Evolutionary conservation across 164 flowering plant genomes (phyloP), one percentile per base, ranked within the genome.

Genomic region (Malania oleifera): DNA sequence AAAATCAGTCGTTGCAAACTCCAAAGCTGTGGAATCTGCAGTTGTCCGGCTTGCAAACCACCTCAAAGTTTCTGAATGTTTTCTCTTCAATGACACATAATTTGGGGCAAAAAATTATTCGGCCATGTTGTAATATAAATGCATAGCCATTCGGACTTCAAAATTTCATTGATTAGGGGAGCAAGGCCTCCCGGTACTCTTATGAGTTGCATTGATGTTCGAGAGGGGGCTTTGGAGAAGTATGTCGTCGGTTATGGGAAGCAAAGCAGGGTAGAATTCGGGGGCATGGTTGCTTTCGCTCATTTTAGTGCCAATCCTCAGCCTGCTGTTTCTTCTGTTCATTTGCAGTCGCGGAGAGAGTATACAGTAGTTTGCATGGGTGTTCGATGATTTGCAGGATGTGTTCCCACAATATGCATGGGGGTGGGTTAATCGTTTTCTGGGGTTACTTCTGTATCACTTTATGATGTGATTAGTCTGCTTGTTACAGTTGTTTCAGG

Each of bases 41-140:
- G 69, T 91, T 17, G 55, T 40, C 59, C 75, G 59, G 63, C 91
- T 91, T 26, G 85, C 91, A 18, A 70, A 73, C 47, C 80, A 75
- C 68, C 78, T 91, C 10, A 64, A 71, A 26, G 88, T 82, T 40
- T 56, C 76, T 13, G 69, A 73, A 55, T 70, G 60, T 61, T 87
- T 81, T 65, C 70, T 67, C 68, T 78, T 81, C 43, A 40, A 35
- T 25, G 61, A 69, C 31, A 45, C 58, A 22, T 69, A 39, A 60
- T 50, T 48, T 31, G 43, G 52, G 48, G 28, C 57, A 6, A 34
- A 37, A n/a, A 44, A 8, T 40, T 39, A 44, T 10, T 18, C 22
- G n/a, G 22, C 8, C 50, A 20, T 20, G 50, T 20, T 20, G n/a
- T 11, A 40, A 11, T 11, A 12, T 11, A 40, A 23, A 17, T 46